A percentile compares a stretch with the other conserved stretches of the same genome.
Conservation (phyloP, 768 basidiomycete genomes). For the Stropharia rugosoannulata region DNA sequence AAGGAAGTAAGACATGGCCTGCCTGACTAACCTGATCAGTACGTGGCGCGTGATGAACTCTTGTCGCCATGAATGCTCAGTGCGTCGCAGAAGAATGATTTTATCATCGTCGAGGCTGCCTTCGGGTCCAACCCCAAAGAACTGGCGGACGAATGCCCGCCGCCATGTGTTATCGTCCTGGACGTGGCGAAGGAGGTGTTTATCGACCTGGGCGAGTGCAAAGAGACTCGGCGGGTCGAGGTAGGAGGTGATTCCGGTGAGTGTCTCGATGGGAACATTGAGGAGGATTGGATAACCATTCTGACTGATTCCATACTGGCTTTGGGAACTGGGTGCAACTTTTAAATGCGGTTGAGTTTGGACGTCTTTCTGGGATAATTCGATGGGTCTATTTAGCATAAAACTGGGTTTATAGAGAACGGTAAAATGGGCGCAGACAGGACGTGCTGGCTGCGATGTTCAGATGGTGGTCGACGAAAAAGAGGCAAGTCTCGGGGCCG, state of each 20-base stretch:
- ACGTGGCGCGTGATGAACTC: constrained; percentile 64
- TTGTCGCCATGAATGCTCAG: constrained; percentile 62
- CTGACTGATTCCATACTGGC: constrained; percentile 51
- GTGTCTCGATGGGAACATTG: constrained; percentile 65
- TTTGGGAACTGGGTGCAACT: constrained; percentile 23
- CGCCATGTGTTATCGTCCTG: constrained; percentile 80
- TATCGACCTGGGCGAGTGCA: constrained; percentile 53
- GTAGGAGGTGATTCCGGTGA: constrained; percentile 74
- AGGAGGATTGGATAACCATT: constrained; percentile 38
- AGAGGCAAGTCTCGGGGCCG: constrained; percentile 6
- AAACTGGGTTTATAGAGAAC: constrained; percentile 36
- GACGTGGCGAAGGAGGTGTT: constrained; percentile 59
- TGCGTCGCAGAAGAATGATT: constrained; percentile 54
- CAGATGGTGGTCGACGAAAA: constrained; percentile 17
- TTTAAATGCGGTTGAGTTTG: constrained; percentile 29
- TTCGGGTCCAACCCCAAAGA: constrained; percentile 68
- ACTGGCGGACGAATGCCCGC: constrained; percentile 68
- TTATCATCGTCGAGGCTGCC: constrained; percentile 44
- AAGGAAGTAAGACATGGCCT: not conserved
- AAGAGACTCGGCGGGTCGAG: constrained; percentile 65
- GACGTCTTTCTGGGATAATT: constrained; percentile 38
- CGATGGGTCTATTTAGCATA: constrained; percentile 64
- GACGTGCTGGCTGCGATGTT: constrained; percentile 22
- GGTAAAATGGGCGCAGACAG: constrained; percentile 20
- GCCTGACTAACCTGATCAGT: constrained; percentile 46